Base-by-base conservation (phyloP, 352 stramenopile species). In the Halophytophthora polymorphica region DNA sequence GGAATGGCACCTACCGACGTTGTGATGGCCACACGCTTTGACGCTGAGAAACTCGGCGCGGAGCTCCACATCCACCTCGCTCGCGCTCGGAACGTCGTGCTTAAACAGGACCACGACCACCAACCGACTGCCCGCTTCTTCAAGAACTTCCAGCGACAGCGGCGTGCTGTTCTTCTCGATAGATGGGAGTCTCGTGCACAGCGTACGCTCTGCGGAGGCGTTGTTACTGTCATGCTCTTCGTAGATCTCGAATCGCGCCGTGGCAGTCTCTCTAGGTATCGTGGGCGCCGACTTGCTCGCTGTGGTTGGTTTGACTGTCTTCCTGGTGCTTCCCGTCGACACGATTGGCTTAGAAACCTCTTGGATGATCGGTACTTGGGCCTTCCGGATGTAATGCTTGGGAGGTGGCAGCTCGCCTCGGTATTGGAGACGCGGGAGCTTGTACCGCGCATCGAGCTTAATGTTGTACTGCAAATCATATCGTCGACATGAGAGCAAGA, bases 341-440 rank as follows among this genome's bases (percentile, higher is more conserved):
- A 48, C 28, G 2, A 42, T 45, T 11, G 43, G 31, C 1, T 33
- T 12, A 15, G 40, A 37, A 21, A 93, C 74, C 65, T 90, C 83
- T 61, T 93, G 68, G 36, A 93, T 93, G 21, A 75, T 77, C 41
- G 83, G 83, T 28, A 67, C 52, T 41, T 88, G 73, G 5, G 56
- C 61, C 56, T 91, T 90, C 13, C 83, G 69, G 45, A 93, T 91
- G 56, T 90, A 91, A 57, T 93, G 83, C 41, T 83, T 84, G 11
- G 72, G 71, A 1, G 82, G 82, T 6, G 83, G 80, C 34, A 91
- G 47, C 5, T 73, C 49, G 14, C 83, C 83, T 19, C 73, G 63
- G 44, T 93, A 93, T 19, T 60, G 69, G 25, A 93, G 61, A 6
- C 77, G 69, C 2, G 80, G 80, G n/a, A 93, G 56, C 56, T 93